Evolutionary conservation across 2,329 filamentous ascomycete species (phyloP), one percentile per base, ranked within the genome.

Genomic region (Stagonosporopsis vannaccii): DNA sequence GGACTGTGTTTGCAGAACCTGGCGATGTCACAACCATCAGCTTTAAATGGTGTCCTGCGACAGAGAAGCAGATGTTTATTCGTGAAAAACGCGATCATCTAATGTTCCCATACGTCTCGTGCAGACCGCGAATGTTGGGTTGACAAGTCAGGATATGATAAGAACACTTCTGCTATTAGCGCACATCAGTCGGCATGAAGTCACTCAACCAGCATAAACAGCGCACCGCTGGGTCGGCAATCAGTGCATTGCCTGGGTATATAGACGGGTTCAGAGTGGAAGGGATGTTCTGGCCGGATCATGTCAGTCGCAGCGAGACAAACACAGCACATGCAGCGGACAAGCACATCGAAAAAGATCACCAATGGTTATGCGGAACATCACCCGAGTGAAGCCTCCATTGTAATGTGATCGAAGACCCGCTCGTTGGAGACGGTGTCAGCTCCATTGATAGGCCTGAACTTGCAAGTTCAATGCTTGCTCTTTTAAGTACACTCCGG

Each of bases 331-430:
- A 51, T 59, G 58, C 63, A 55, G 41, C 59, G 51, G 57, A 33
- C 57, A 64, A 58, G 44, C 41, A 45, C 58, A 59, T 62, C 39
- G 30, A 51, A 66, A 48, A 66, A 68, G 73, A 77, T 79, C 79
- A 82, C 61, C 79, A 83, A 84, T 84, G 82, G 81, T 84, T 84
- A 81, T 79, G 76, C 82, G 82, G 82, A 78, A 76, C 76, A 77
- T 80, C 82, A 84, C 82, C 81, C 77, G 77, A 71, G 81, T 84
- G 82, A 82, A 80, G 81, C 81, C 81, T 84, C 81, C 82, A 84
- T 84, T 82, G 80, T 79, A 75, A 63, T 79, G 76, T 78, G 74
- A 76, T 76, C 69, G 56, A 65, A 69, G 70, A 66, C 71, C 67
- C 60, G 66, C 73, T 72, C 68, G 56, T 68, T 65, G 69, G 73